Base-by-base conservation (phyloP, 2,329 filamentous ascomycete species). In the Aspergillus jensenii region DNA sequence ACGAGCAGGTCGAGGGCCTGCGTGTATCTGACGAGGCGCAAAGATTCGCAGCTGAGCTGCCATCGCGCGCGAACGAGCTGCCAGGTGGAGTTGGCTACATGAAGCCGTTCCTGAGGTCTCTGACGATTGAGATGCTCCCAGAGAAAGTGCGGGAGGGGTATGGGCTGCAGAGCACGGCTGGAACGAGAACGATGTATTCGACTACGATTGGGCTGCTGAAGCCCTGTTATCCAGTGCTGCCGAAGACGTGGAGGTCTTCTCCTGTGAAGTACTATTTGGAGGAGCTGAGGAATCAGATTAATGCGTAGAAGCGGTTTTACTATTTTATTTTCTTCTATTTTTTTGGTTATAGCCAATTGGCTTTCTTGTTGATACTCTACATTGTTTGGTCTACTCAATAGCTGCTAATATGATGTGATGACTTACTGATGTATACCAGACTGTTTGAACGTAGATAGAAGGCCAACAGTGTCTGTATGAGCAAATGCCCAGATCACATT, bases 91-190 rank as follows among this genome's bases (percentile, higher is more conserved):
- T 71, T 19, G 61, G 66, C 51, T 52, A 63, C 14, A 56, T 71
- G 48, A 73, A 68, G 59, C 70, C 72, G 4, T 67, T 74, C 43
- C 51, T 74, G 55, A 65, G 66, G 3, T 66, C 66, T 7, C 57
- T 68, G 1, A 74, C 70, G 5, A 67, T 72, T 14, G 72, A 74
- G 51, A 73, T 74, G 71, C 61, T 74, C 2, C 72, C 72, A 3
- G 71, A 68, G 15, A 60, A 62, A 4, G 53, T 74, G 45, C 66
- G 72, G 4, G 70, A 73, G 54, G 70, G 65, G 1, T 74, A 74
- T 41, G 72, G 69, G 9, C 59, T 74, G 17, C 63, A 67, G 17
- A 73, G 70, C 3, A 71, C 71, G 3, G 40, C 58, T 14, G 47
- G 55, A 1, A 72, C 71, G 2, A 61, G 71, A 6, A 57, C 63